Evolutionary conservation across 495 filamentous ascomycete genomes (phyloP).

Genomic region (Neurospora tetrasperma): DNA sequence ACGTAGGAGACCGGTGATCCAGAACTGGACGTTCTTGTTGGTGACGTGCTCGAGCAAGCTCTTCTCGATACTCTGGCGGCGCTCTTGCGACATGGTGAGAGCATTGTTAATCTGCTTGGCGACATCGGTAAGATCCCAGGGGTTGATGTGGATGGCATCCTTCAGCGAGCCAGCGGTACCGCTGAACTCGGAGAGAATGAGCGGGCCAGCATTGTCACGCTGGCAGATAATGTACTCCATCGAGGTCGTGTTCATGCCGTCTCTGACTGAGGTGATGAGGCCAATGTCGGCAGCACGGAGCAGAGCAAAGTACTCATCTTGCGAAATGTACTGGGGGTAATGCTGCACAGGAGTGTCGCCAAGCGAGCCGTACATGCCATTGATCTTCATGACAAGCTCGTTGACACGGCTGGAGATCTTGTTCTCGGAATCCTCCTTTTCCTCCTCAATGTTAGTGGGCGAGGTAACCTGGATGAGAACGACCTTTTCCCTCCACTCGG

Average conservation of each 20-base stretch:
- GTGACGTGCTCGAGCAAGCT: slow-evolving; percentile 75
- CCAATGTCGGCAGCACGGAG: slow-evolving; percentile 80
- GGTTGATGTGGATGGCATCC: slow-evolving; percentile 87
- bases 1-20: slow-evolving; percentile 67
- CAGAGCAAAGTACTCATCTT: slow-evolving; percentile 84
- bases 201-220: slow-evolving; percentile 66
- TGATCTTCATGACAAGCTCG: slow-evolving; percentile 80
- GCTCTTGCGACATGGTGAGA: slow-evolving; percentile 55
- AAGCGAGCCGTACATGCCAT: slow-evolving; percentile 75
- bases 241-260: slow-evolving; percentile 95
- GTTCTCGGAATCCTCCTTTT: slow-evolving; percentile 56
- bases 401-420: slow-evolving; percentile 77
- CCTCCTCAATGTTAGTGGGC: slow-evolving; percentile 66
- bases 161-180: slow-evolving; percentile 79
- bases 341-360: slow-evolving; percentile 83
- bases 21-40: slow-evolving; percentile 69
- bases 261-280: slow-evolving; percentile 81
- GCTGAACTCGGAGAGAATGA: slow-evolving; percentile 93
- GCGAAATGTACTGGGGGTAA: slow-evolving; percentile 79
- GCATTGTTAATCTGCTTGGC: slow-evolving; percentile 71
- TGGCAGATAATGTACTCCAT: slow-evolving; percentile 90
- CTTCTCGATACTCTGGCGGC: slow-evolving; percentile 46
- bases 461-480: slow-evolving; percentile 91
- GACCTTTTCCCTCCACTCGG: slow-evolving; percentile 83
- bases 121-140: slow-evolving; percentile 77